phyloP scores from a whole-genome alignment of 2,329 filamentous ascomycete genomes.

The Pseudopithomyces maydicus region DNA sequence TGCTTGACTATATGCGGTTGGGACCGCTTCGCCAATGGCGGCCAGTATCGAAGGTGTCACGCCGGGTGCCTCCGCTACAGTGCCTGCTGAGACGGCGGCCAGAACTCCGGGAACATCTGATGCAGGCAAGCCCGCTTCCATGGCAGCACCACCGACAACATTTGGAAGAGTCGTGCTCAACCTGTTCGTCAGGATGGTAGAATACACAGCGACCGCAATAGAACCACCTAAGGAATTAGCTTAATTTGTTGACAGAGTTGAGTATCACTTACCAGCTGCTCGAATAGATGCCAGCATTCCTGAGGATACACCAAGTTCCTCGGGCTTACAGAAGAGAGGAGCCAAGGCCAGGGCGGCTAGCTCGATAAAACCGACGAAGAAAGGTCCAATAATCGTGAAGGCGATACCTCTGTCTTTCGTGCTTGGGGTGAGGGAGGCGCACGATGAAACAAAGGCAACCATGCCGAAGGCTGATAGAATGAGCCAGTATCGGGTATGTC shows the following conservation, averaged over 20 bases:
- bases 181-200: slow-evolving; percentile 19
- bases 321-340: slow-evolving; percentile 18
- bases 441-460: slow-evolving; percentile 19
- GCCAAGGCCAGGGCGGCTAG: slow-evolving; percentile 15
- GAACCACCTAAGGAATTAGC: slow-evolving; percentile 13
- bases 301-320: slow-evolving; percentile 20
- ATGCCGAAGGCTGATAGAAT: slow-evolving; percentile 18
- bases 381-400: slow-evolving; percentile 21
- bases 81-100: slow-evolving; percentile 14
- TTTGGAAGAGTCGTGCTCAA: slow-evolving; percentile 14
- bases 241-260: neutral
- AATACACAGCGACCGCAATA: slow-evolving; percentile 19
- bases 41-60: slow-evolving; percentile 9
- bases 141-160: slow-evolving; percentile 15
- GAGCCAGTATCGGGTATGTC: slow-evolving; percentile 19
- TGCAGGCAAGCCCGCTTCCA: slow-evolving; percentile 13
- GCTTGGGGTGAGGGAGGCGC: slow-evolving; percentile 15
- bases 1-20: slow-evolving; percentile 13
- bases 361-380: slow-evolving; percentile 22
- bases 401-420: slow-evolving; percentile 16
- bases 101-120: slow-evolving; percentile 14
- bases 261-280: slow-evolving; percentile 10
- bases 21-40: slow-evolving; percentile 8
- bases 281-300: slow-evolving; percentile 19
- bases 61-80: slow-evolving; percentile 16